Evolutionary conservation across 495 filamentous ascomycete species (phyloP).

Genomic region (Elaphomyces granulatus): DNA sequence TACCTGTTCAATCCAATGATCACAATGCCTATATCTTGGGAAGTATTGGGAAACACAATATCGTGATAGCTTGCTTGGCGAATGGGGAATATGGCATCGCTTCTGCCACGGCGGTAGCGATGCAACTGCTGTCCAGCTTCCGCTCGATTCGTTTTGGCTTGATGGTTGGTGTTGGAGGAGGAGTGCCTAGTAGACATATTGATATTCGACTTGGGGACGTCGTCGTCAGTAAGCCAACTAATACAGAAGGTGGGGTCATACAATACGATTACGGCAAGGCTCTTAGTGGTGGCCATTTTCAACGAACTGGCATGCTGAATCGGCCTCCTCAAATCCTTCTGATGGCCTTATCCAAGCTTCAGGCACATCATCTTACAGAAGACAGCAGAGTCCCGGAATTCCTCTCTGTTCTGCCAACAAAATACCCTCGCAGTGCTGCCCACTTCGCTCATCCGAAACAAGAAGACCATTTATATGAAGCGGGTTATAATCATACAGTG

Average conservation of each 20-base stretch:
- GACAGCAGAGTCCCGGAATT: constrained; percentile 1
- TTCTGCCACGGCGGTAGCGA: constrained; percentile 11
- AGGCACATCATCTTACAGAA: constrained; percentile 3
- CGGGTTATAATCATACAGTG: constrained; percentile 8
- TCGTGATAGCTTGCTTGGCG: constrained; percentile 16
- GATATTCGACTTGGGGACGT: constrained; percentile 17
- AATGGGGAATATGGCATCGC: constrained; percentile 12
- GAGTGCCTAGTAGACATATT: constrained; percentile 7
- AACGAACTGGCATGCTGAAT: constrained; percentile 11
- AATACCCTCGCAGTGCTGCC: constrained; percentile 1
- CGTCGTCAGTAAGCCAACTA: constrained; percentile 10
- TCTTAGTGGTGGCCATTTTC: constrained; percentile 3
- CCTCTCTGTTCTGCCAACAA: constrained; percentile 6
- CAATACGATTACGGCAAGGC: constrained; percentile 11
- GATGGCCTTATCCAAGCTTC: constrained; percentile 8
- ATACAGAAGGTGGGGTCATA: constrained; percentile 2
- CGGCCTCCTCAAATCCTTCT: constrained; percentile 9
- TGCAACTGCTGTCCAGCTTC: constrained; percentile 15
- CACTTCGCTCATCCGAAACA: constrained; percentile 1
- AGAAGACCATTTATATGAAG: constrained; percentile 11
- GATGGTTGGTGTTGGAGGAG: constrained; percentile 16
- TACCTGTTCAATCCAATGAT: constrained; percentile 5
- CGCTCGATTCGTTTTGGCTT: constrained; percentile 6
- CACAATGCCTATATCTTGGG: constrained; percentile 12
- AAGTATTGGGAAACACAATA: constrained; percentile 13